Conservation (phyloP, 2,329 filamentous ascomycete genomes). For the Sporothrix schenckii region DNA sequence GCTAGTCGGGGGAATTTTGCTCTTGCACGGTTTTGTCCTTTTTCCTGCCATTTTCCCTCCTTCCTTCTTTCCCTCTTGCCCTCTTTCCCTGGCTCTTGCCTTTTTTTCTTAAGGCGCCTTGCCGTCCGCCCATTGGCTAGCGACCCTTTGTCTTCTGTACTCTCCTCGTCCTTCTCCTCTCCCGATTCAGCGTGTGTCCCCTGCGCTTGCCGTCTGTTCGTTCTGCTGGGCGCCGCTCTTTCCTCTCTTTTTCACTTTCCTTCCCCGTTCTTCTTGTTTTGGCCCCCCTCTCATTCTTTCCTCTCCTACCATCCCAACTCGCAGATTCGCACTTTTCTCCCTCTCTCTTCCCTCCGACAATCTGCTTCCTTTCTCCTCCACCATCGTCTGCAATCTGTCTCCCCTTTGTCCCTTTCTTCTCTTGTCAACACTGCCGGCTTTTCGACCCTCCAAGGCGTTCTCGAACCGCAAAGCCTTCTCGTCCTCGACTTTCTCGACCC, state of each 20-base stretch:
- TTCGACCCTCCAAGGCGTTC: background rate
- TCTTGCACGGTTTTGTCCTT: slow-evolving; percentile 26
- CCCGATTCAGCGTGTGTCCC: slow-evolving; percentile 26
- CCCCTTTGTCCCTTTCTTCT: background rate
- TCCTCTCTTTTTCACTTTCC: slow-evolving; percentile 20
- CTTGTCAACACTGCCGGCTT: background rate
- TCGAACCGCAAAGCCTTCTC: slow-evolving; percentile 23
- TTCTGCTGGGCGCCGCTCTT: slow-evolving; percentile 25
- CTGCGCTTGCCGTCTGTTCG: slow-evolving; percentile 27
- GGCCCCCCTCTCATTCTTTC: slow-evolving; percentile 29
- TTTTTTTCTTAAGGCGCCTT: slow-evolving; percentile 21
- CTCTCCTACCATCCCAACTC: slow-evolving; percentile 26
- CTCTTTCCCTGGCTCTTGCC: slow-evolving; percentile 15
- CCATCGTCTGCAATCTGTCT: background rate
- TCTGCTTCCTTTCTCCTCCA: background rate
- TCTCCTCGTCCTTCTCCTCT: slow-evolving; percentile 14
- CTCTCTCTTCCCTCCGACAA: slow-evolving; percentile 8
- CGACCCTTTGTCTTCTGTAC: slow-evolving; percentile 29
- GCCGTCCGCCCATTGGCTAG: slow-evolving; percentile 29
- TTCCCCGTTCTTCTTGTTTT: slow-evolving; percentile 31
- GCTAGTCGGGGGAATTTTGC: slow-evolving; percentile 33
- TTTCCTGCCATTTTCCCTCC: slow-evolving; percentile 24
- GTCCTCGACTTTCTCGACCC: slow-evolving; percentile 24
- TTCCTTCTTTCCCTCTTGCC: slow-evolving; percentile 1
- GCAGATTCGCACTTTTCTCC: slow-evolving; percentile 9